Evolutionary conservation across 2,329 filamentous ascomycete species (phyloP), one percentile per base, ranked within the genome.

Genomic region (Venturia effusa): DNA sequence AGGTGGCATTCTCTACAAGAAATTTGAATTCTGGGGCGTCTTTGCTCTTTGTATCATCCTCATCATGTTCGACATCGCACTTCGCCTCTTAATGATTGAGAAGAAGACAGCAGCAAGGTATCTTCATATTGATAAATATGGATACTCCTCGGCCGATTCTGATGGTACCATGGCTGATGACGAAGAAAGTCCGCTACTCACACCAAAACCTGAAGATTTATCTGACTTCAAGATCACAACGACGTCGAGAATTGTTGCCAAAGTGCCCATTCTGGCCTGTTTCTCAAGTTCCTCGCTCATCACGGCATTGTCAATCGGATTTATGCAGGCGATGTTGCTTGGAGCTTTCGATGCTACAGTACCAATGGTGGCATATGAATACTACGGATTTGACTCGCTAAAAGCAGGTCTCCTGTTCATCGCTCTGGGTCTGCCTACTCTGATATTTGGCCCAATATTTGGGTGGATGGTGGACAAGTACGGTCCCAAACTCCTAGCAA

Each of bases 1-100:
- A 0, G 85, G 85, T 3, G 86, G 86, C 0, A 69, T 85, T 0
- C 71, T 88, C 0, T 88, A 87, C 69, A 76, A 81, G 34, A 81
- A 81, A 68, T 78, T 80, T 0, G 85, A 85, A 2, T 63, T 54
- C 32, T 70, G 72, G 15, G 84, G 83, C 0, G 84, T 88, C 0
- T 87, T 87, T 69, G 80, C 78, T 0, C 73, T 87, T 30, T 81
- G 79, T 0, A 77, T 84, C 59, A 80, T 75, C 0, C 71, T 88
- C 10, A 70, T 88, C 1, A 78, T 69, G 0, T 66, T 87, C 19
- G 85, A 88, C 70, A 82, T 88, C 65, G 64, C 83, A 27, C 81
- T 87, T 78, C 80, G 86, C 15, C 68, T 85, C 0, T 70, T 84
- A 5, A 77, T 88, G 62, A 78, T 88, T n/a, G 85, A 88, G 72